Evolutionary conservation across 129 eudicot species (phyloP), one percentile per base, ranked within the genome.

Genomic region (Flaveria sonorensis): DNA sequence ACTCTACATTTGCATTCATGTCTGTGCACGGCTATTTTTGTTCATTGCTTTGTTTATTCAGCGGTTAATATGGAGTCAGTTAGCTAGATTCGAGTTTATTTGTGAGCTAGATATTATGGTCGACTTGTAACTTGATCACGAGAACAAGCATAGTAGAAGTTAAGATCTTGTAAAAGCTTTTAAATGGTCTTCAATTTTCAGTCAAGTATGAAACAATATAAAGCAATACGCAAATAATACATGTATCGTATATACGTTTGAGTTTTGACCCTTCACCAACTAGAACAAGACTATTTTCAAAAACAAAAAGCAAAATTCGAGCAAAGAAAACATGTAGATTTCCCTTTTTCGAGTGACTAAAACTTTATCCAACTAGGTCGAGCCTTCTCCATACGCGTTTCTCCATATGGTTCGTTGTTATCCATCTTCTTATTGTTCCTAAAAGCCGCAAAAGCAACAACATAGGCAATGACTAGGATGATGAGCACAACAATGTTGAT

Each of bases 341-440:
- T 32, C 60, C 51, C 42, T 24, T 28, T 42, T 9, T 6, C 18
- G 6, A 7, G 51, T 0, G 36, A 26, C 87, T 80, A 90, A 70
- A 92, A 86, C 10, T 83, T 89, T 74, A 93, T 81, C 79, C 92
- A 80, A 80, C 93, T 91, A 19, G 98, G 97, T 10, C 85, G 90
- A 0, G 96, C 48, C 72, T 93, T 93, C 77, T 89, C 96, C 98
- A 93, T 93, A 20, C 98, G 79, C 39, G 97, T 89, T 75, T 88
- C 85, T 9, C 96, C 98, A 28, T 87, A 85, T 2, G 97, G 84
- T 70, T 93, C 98, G 18, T 90, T 89, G 16, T 93, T 90, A 75
- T 93, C 98, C 85, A 88, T 87, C 85, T 89, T 63, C 66, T 71
- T 88, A 81, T 93, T 89, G 92, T 93, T 89, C 80, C 96, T 86